A percentile compares a stretch with the other conserved stretches of the same genome.
Conservation (phyloP, 495 filamentous ascomycete genomes). For the Penicillium malachiteum region DNA sequence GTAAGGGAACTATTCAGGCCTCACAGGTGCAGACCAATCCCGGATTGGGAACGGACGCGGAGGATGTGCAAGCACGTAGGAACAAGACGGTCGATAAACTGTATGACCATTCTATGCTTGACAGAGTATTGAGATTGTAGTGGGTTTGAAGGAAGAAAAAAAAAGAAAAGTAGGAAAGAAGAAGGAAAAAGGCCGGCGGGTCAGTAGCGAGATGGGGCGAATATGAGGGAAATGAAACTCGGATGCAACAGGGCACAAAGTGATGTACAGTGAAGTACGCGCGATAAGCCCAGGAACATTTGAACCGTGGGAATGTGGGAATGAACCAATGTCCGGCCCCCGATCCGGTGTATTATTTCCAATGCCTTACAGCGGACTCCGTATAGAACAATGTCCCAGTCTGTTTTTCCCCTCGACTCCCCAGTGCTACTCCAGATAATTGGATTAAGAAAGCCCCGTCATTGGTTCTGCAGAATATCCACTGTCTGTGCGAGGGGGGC, state of each 20-base stretch:
- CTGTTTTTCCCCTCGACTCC: too few species aligned
- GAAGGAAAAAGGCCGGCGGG: conserved; percentile 1
- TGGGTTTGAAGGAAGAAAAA: neutral
- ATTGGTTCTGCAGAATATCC: neutral
- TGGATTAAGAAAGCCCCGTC: neutral
- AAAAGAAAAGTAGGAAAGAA: neutral
- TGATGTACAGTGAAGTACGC: neutral
- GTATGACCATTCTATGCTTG: conserved; percentile 20
- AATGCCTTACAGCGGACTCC: neutral
- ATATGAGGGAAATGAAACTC: conserved; percentile 3
- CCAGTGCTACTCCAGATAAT: too few species aligned
- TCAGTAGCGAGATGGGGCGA: neutral
- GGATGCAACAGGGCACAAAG: conserved; percentile 6
- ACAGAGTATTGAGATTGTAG: neutral
- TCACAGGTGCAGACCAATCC: conserved; percentile 38
- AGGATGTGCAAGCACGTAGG: conserved; percentile 40
- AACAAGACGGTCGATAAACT: conserved; percentile 3
- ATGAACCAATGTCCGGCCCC: neutral
- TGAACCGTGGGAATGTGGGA: conserved; percentile 20
- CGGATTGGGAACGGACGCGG: conserved; percentile 35
- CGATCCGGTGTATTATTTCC: neutral
- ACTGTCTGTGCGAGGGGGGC: conserved; percentile 18
- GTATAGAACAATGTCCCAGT: too few species aligned
- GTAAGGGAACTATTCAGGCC: conserved; percentile 1
- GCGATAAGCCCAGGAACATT: conserved; percentile 15